Evolutionary conservation across 2,329 filamentous ascomycete genomes (phyloP).

Genomic region (Coniochaeta sp.): DNA sequence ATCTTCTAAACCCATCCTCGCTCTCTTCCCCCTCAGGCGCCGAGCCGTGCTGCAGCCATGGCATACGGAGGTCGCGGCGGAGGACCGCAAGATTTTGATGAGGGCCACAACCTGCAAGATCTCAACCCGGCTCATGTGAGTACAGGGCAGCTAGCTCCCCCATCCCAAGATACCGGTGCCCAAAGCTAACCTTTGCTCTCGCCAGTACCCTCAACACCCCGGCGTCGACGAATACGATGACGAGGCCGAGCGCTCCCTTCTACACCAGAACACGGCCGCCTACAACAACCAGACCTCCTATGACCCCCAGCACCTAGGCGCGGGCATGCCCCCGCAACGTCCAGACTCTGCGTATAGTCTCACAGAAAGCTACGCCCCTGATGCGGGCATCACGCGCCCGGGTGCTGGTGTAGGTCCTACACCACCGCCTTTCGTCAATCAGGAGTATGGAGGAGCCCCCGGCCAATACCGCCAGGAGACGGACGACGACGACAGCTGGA

Average conservation of each 20-base stretch:
- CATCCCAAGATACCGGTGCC: too few relatives aligned
- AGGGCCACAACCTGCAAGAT: conserved; percentile 61
- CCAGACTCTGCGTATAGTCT: conserved; percentile 73
- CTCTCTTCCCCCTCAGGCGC: conserved; percentile 1
- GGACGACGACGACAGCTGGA: conserved; percentile 57
- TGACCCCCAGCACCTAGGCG: conserved; percentile 48
- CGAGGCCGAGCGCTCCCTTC: conserved; percentile 50
- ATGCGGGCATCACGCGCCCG: conserved; percentile 26
- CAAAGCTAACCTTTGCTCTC: not conserved
- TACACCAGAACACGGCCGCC: too few relatives aligned
- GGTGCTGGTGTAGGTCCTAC: conserved; percentile 15
- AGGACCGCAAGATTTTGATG: conserved; percentile 39
- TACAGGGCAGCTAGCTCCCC: too few relatives aligned
- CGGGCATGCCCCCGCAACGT: conserved; percentile 54
- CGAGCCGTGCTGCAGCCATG: conserved; percentile 28
- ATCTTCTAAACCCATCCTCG: conserved; percentile 2
- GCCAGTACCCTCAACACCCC: conserved; percentile 49
- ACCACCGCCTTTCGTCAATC: conserved; percentile 26
- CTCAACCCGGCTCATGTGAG: conserved; percentile 57
- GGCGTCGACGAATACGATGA: conserved; percentile 51
- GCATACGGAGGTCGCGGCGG: conserved; percentile 58
- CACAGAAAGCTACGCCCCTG: conserved; percentile 71
- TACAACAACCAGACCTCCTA: conserved; percentile 39
- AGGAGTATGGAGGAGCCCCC: conserved; percentile 33
- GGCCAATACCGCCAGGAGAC: conserved; percentile 27